These are phyloP conservation scores for Strobilomyces dryophilus DNA, from an alignment of 768 basidiomycete genomes.

Conservation along the genomic window DNA sequence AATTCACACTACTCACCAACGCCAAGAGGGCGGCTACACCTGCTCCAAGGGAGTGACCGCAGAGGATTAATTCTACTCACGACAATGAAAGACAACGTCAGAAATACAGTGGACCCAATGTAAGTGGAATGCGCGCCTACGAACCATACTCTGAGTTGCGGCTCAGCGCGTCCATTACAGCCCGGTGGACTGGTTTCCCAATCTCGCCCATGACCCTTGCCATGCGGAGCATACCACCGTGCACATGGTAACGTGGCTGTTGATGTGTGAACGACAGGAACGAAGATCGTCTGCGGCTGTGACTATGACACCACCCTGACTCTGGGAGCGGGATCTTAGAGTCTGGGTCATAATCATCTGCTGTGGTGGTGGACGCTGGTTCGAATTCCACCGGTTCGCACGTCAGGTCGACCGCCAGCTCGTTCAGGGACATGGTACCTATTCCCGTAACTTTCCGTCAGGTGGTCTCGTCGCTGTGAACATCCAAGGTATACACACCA, in stretches of 20 bases:
- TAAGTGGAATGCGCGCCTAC: conserved; percentile 22
- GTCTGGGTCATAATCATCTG: conserved; percentile 24
- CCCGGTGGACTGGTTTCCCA: conserved; percentile 73
- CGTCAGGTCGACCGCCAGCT: conserved; percentile 80
- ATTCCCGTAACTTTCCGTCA: conserved; percentile 5
- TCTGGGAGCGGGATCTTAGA: conserved; percentile 37
- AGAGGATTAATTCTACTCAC: conserved; percentile 60
- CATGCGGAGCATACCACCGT: conserved; percentile 79
- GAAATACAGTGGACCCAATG: background rate
- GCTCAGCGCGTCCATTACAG: conserved; percentile 64
- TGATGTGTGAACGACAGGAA: conserved; percentile 16
- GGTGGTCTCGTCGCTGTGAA: background rate
- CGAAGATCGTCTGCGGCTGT: conserved; percentile 23
- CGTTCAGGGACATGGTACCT: conserved; percentile 86
- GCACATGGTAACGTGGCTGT: conserved; percentile 54
- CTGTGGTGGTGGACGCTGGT: conserved; percentile 40
- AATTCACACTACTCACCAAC: conserved; percentile 43
- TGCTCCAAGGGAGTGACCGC: conserved; percentile 82
- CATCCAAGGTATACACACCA: conserved; percentile 35
- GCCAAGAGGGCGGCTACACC: conserved; percentile 75
- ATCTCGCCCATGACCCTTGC: conserved; percentile 73
- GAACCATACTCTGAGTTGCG: conserved; percentile 70
- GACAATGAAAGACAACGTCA: conserved; percentile 1
- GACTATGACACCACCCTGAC: conserved; percentile 21
- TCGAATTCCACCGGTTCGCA: conserved; percentile 71